Base-by-base conservation (phyloP, 2,329 filamentous ascomycete genomes). In the Aspergillus puulaauensis region DNA sequence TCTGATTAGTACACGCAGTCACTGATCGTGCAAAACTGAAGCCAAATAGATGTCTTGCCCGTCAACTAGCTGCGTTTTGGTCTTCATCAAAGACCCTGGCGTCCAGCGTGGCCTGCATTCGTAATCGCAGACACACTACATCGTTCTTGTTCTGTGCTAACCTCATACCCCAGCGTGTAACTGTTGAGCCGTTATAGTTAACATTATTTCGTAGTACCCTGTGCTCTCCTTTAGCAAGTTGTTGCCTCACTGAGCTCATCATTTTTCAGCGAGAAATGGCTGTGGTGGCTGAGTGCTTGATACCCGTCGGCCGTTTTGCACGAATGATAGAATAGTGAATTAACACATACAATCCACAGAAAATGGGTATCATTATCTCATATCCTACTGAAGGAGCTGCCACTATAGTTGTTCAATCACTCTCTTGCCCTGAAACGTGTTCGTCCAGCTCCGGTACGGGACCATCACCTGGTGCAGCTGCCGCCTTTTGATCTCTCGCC, bases 401-500 rank as follows among this genome's bases (percentile, higher is more conserved):
- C 3, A 8, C 12, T 6, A 15, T n/a, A 7, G 21, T 19, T 23
- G 2, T 24, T 21, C 51, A 56, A 51, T 56, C 53, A 24, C 45
- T 55, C 24, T 49, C 43, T 6, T 39, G 11, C 15, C 56, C 64
- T 3, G 66, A 65, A 21, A 57, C 66, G 50, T 61, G 61, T 27
- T 46, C 63, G 48, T 63, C 63, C 6, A 39, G 58, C 39, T 62
- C 63, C 6, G 51, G 23, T n/a, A 56, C 35, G 58, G 63, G 64
- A 27, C 51, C 62, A 43, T 41, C 49, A 12, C 50, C 60, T 39
- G 60, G 62, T 12, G 66, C 68, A 6, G 69, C 64, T 0, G 69
- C 64, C 35, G 72, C 72, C 54, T 75, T 75, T 56, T 63, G 58
- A 50, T 75, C 72, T 9, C 73, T 68, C 5, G 72, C 72, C 52